Conservation (phyloP, 202 grass and related monocot species). For the Zoysia matrella region DNA sequence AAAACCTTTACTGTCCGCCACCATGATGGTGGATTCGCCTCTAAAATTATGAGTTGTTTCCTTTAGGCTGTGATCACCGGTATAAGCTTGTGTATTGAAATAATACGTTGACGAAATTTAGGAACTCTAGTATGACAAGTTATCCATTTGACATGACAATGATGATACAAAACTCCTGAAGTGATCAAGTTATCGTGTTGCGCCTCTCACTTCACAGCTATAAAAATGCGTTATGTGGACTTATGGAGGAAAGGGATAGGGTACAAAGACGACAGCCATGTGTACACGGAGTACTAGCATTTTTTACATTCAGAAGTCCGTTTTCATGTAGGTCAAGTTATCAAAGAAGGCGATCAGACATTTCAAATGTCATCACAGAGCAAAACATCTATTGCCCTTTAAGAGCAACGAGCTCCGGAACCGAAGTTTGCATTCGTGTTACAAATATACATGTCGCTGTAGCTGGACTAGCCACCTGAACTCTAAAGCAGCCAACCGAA, state of each 20-base stretch:
- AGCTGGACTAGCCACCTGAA: not conserved
- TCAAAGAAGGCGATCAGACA: no score
- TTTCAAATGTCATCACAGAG: not conserved
- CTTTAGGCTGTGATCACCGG: not conserved
- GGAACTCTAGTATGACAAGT: not conserved
- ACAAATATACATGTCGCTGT: not conserved
- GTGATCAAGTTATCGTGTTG: no score
- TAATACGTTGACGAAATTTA: not conserved
- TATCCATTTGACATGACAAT: not conserved
- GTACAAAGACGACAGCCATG: no score
- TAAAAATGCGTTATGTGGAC: no score
- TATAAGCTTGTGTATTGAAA: not conserved
- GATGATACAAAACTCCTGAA: no score
- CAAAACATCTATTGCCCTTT: not conserved
- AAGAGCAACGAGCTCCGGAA: not conserved
- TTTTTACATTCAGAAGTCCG: no score
- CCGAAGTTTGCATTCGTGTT: not conserved
- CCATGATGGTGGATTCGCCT: not conserved
- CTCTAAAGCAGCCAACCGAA: not conserved
- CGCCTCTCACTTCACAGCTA: no score
- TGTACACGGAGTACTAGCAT: no score
- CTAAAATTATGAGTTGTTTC: not conserved
- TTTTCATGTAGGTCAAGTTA: no score
- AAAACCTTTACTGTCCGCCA: not conserved
- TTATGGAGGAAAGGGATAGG: no score